Base-by-base conservation (phyloP, 345 rosid genomes). In the Hibiscus syriacus region DNA sequence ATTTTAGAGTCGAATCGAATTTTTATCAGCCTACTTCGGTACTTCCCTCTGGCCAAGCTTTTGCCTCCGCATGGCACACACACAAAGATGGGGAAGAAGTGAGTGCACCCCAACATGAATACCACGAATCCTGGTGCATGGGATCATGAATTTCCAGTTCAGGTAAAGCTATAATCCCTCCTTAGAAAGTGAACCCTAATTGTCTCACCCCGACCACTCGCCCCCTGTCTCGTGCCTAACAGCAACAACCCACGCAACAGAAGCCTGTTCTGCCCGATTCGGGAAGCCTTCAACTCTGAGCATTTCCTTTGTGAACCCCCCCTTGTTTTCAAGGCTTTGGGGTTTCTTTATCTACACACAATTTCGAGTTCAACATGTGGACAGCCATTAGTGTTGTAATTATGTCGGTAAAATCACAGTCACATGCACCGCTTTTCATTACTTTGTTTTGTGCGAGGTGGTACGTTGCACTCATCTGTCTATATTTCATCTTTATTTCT, bases 191-290 rank as follows among this genome's bases (percentile, higher is more conserved):
- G 14, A 2, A 23, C 60, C 36, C 26, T 53, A 3, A 74, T 55
- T 9, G 26, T n/a, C 52, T 74, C 70, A 48, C 4, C 70, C 73
- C 12, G 13, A 34, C n/a, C n/a, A n/a, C 52, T 74, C 70, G 38
- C 4, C 70, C 73, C 12, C 17, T 25, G 72, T 50, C 11, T 55
- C 70, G 20, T 50, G 64, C 50, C 73, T 34, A 68, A 43, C 59
- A 55, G n/a, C 68, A 39, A 1, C 26, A 6, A 52, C 36, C n/a
- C n/a, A n/a, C n/a, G 4, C 26, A 6, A 52, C 36, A 32, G 2
- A 41, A 41, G 14, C 14, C 36, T 41, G 46, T 50, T 56, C 50
- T 23, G 41, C 25, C 30, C 16, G 25, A 53, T 41, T 59, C 2
- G 60, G 68, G 32, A 70, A 75, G 52, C 23, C 78, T 75, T 70